Evolutionary conservation across 2,329 filamentous ascomycete genomes (phyloP).

Genomic region (Fusarium avenaceum): DNA sequence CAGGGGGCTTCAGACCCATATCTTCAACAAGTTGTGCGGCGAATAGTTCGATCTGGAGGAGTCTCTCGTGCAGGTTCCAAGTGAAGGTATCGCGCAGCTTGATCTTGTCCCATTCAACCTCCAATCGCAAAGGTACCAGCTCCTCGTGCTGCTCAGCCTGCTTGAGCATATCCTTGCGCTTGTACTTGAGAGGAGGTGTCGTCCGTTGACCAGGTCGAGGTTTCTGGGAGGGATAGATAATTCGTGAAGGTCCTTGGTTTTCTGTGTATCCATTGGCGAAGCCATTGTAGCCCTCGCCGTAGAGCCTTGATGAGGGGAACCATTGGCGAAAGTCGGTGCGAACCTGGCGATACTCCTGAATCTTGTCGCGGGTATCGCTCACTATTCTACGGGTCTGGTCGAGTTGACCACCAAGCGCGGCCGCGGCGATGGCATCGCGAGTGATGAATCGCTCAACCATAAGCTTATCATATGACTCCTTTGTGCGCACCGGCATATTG

Average conservation of each 20-base stretch:
- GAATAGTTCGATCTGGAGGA: slow-evolving; percentile 84
- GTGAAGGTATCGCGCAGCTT: slow-evolving; percentile 97
- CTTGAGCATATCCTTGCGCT: slow-evolving; percentile 82
- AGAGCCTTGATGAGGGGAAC: slow-evolving; percentile 71
- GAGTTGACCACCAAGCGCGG: slow-evolving; percentile 65
- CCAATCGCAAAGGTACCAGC: slow-evolving; percentile 88
- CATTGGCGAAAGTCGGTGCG: slow-evolving; percentile 67
- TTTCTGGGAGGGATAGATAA: slow-evolving; percentile 85
- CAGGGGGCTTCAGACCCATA: slow-evolving; percentile 81
- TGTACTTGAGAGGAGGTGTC: slow-evolving; percentile 78
- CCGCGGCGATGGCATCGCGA: slow-evolving; percentile 67
- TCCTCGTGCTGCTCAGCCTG: slow-evolving; percentile 95
- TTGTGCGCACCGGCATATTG: slow-evolving; percentile 63
- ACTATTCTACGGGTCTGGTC: slow-evolving; percentile 69
- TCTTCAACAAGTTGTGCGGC: slow-evolving; percentile 93
- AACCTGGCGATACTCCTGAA: slow-evolving; percentile 76
- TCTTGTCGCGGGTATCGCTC: slow-evolving; percentile 74
- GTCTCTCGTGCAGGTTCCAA: slow-evolving; percentile 95
- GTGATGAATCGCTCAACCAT: slow-evolving; percentile 68
- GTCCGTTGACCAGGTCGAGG: slow-evolving; percentile 82
- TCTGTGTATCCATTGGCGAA: slow-evolving; percentile 91
- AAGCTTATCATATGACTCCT: slow-evolving; percentile 67
- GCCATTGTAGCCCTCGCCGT: slow-evolving; percentile 84
- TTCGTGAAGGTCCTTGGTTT: slow-evolving; percentile 71
- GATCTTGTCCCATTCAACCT: slow-evolving; percentile 96